Base-by-base conservation (phyloP, 106 monocot species). In the Allium fistulosum region DNA sequence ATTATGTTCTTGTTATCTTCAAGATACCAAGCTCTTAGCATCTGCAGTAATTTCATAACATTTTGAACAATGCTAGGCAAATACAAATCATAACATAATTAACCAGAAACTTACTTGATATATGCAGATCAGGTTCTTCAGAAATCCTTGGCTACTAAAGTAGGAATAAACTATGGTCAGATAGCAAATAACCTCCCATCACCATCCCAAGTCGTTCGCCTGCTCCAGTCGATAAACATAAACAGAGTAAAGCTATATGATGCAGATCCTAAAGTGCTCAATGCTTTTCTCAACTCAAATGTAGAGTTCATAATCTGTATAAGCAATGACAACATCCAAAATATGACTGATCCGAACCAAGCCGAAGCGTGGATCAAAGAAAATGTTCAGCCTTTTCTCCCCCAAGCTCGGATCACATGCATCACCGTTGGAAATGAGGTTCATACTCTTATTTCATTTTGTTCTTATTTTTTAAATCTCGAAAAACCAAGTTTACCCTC, bases 101-200 rank as follows among this genome's bases (percentile, higher is more conserved):
- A 37, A 37, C 37, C 0, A 37, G 1, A 37, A 37, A 37, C 0
- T 37, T 37, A 5, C 37, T 22, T 22, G 22, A 37, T 1, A 37
- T 37, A 1, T 0, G 55, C 74, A 74, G 74, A 26, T 59, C 58
- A 66, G n/a, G 18, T 58, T 59, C 53, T 53, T 26, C 62, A 49
- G 13, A 52, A 9, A 51, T 50, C 68, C 4, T 26, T 63, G n/a
- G 69, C 61, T 11, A 37, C 58, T 57, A 74, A 69, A 4, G 28
- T 88, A 1, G 84, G 88, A 22, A 88, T 88, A 47, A 88, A 88
- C 22, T 88, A 88, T 14, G 88, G 88, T 4, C 88, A 88, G 53
- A 70, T 81, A 6, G 88, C 84, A 46, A 77, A 88, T 68, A 74
- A 88, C 57, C 81, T 88, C 11, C 88, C 81, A 2, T 18, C 76